Evolutionary conservation across 2,329 filamentous ascomycete species (phyloP).

Genomic region (Aspergillus novofumigatus): DNA sequence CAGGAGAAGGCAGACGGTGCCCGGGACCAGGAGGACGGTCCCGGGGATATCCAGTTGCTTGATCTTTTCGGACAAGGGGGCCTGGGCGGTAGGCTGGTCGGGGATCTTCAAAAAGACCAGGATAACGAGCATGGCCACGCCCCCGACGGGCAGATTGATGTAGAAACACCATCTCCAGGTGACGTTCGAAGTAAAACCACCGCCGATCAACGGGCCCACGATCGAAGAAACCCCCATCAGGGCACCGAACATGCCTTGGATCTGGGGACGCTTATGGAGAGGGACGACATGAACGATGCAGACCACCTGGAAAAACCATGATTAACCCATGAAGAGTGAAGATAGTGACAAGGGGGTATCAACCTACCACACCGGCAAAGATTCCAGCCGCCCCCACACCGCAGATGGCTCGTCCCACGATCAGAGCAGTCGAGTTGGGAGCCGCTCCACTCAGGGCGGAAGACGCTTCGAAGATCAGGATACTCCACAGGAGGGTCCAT

Average conservation of each 20-base stretch:
- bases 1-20: slow-evolving; percentile 9
- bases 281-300: slow-evolving; percentile 31
- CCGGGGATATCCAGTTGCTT: slow-evolving; percentile 5
- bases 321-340: no score
- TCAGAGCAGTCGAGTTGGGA: background rate
- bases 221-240: slow-evolving; percentile 31
- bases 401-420: background rate
- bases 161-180: slow-evolving; percentile 51
- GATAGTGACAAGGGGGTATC: no score
- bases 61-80: background rate
- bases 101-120: slow-evolving; percentile 16
- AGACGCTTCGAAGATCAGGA: background rate
- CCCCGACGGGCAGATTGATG: slow-evolving; percentile 50
- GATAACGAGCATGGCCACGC: slow-evolving; percentile 16
- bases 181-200: slow-evolving; percentile 32
- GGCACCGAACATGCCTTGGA: slow-evolving; percentile 30
- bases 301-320: background rate
- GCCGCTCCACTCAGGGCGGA: background rate
- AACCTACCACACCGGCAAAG: background rate
- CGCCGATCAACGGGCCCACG: slow-evolving; percentile 34
- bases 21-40: slow-evolving; percentile 1
- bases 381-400: background rate
- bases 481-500: no score
- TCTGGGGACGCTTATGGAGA: slow-evolving; percentile 27
- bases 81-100: background rate